Evolutionary conservation across 306 rosid genomes (phyloP), one percentile per base, ranked within the genome.

Genomic region (Neltuma alba): DNA sequence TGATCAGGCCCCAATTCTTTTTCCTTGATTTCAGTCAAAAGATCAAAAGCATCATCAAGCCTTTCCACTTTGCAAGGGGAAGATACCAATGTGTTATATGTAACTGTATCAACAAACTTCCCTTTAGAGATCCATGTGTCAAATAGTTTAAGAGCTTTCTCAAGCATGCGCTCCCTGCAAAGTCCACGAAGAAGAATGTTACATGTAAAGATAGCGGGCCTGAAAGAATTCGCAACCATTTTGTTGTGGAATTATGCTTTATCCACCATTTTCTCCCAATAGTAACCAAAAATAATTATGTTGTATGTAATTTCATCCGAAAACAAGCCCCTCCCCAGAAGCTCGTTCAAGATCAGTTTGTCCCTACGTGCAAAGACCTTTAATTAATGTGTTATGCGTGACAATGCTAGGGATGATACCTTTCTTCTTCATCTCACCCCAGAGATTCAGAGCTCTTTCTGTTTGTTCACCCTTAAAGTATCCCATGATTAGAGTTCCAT

Each of bases 141-240:
- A 76, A 92, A 91, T 69, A 94, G 90, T 75, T 74, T 88, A 71
- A 87, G 84, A 80, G 94, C 98, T 83, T 86, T 92, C 75, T 94
- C 97, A 62, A 92, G 78, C 94, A 87, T 87, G 25, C 93, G 89
- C 82, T 81, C 84, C 52, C 38, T 85, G 66, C 97, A 94, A 62
- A 94, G 87, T 55, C 97, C 98, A 63, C 67, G 76, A 65, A 94
- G 97, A 82, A 94, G 97, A 83, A 92, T 94, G 70, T 91, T 94
- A 68, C 87, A 81, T 10, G 97, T 89, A 82, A 87, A 82, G 8
- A 87, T 83, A 85, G 89, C 89, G 2, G 97, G 97, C 74, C 83
- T 89, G 78, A 94, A 92, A 1, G 85, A 84, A 80, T 86, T 86
- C 69, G 86, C 90, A 45, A 87, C 79, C 89, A 91, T 89, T 87